Evolutionary conservation across 805 yeast species (phyloP), one percentile per base, ranked within the genome.

Genomic region (Lipomyces mesembrius): DNA sequence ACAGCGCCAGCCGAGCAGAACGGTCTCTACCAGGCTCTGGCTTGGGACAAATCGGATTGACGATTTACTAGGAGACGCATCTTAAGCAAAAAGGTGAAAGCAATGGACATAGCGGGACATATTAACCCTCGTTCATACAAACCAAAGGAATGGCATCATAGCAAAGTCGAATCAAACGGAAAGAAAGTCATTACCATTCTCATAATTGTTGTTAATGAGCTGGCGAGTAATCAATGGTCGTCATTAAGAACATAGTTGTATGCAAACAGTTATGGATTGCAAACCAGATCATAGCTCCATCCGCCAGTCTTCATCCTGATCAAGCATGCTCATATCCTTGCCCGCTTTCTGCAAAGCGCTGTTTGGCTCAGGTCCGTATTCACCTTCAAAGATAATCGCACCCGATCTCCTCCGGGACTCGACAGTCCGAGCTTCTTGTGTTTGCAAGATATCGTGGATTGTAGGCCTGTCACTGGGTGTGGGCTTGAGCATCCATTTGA

Each of bases 311-410:
- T 72, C 71, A 46, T 72, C 74, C 8, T 60, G 54, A 37, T 62
- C 71, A 35, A 65, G 61, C 70, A 68, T 64, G 29, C 61, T 53
- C 8, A 53, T 64, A 17, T 66, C 61, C 34, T 57, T 62, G 25
- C 37, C 67, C 12, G 39, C 22, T 22, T 39, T 56, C 60, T 22
- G 34, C 37, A 49, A 4, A 27, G 53, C 46, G 49, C 54, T 39
- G 20, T 83, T 86, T 0, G 90, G 88, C 66, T 81, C 81, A 0
- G 98, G 97, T 0, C 98, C 99, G 76, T 84, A 92, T 72, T 95
- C 98, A 22, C 98, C 98, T 79, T 94, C 99, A 74, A 88, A 95
- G 69, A 95, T 90, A 1, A 93, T 89, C 2, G 98, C 97, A 3
- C 98, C 97, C 5, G 97, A 91, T 75, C 89, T 90, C 61, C 97